Evolutionary conservation across 148 eudicot species (phyloP).

Genomic region (Pharnaceum exiguum): DNA sequence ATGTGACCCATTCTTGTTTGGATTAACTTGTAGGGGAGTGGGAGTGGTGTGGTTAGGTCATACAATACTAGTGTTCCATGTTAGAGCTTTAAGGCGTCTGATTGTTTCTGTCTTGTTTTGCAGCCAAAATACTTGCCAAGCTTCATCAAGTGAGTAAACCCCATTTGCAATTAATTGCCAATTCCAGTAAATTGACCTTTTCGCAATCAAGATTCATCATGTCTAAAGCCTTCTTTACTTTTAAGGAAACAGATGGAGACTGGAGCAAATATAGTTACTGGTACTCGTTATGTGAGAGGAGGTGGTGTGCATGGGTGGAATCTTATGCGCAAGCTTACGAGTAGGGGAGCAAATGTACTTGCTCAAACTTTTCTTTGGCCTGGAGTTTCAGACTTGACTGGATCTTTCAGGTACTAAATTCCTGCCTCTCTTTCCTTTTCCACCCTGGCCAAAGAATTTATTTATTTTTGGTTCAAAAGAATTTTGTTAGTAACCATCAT

Average conservation of each 20-base stretch:
- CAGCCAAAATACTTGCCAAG: constrained; percentile 97
- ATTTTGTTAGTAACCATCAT: no score
- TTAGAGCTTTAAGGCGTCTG: not conserved
- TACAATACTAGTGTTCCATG: not conserved
- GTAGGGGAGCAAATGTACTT: constrained; percentile 97
- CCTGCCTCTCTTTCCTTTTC: not conserved
- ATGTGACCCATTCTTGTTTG: no score
- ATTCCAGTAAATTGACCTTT: not conserved
- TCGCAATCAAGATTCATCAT: not conserved
- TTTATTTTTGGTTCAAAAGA: no score
- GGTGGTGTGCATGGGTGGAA: constrained; percentile 99
- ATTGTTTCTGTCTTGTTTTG: constrained; percentile 10
- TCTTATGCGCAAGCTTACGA: constrained; percentile 92
- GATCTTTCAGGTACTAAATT: constrained; percentile 69
- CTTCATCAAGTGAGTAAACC: constrained; percentile 76
- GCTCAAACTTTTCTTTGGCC: constrained; percentile 98
- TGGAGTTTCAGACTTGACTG: constrained; percentile 98
- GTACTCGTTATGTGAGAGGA: constrained; percentile 86
- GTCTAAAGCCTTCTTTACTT: constrained; percentile 2
- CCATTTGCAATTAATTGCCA: not conserved
- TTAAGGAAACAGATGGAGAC: constrained; percentile 86
- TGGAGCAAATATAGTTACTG: constrained; percentile 90
- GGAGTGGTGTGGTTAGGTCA: no score
- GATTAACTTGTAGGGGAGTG: no score
- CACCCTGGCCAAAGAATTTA: no score